Evolutionary conservation across 1,284 basidiomycete species (phyloP).

Genomic region (Vanrija sp.): DNA sequence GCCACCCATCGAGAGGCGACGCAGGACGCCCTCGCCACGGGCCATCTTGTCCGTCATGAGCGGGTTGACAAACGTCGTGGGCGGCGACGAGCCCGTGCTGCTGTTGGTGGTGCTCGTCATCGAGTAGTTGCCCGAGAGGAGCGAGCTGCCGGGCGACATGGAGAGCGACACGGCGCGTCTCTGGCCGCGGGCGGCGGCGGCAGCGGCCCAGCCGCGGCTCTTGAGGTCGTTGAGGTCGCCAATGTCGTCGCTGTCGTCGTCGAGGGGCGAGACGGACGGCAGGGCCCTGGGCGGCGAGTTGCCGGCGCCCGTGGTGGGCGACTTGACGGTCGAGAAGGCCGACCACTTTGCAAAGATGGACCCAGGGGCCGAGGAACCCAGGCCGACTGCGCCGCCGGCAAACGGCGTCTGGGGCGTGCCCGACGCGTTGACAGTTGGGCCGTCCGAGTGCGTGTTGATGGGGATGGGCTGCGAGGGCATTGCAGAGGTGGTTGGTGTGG

Average conservation of each 20-base stretch:
- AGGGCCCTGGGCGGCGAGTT: conserved; percentile 15
- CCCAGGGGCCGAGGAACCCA: conserved; percentile 2
- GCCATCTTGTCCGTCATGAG: conserved; percentile 30
- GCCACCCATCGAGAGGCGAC: conserved; percentile 36
- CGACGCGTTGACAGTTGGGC: conserved; percentile 7
- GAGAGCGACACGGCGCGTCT: conserved; percentile 33
- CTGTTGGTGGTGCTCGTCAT: background rate
- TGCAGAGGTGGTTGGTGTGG: background rate
- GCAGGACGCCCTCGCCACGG: conserved; percentile 39
- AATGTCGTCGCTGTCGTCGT: conserved; percentile 27
- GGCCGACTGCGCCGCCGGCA: conserved; percentile 6
- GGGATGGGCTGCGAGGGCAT: conserved; percentile 16
- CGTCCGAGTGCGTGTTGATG: conserved; percentile 1
- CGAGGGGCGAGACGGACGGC: background rate
- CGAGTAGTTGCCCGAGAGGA: conserved; percentile 2
- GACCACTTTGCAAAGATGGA: conserved; percentile 16
- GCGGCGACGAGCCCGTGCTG: conserved; percentile 5
- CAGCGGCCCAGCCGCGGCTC: conserved; percentile 26
- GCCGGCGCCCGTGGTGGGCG: conserved; percentile 3
- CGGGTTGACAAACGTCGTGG: conserved; percentile 22
- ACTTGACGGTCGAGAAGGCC: conserved; percentile 6
- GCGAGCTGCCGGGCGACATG: conserved; percentile 13
- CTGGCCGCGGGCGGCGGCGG: conserved; percentile 15
- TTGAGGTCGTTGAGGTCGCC: conserved; percentile 35
- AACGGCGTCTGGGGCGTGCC: conserved; percentile 34